These are phyloP conservation scores for Tolypocladium amazonense DNA, from an alignment of 2,329 filamentous ascomycete species.

Conservation along the genomic window DNA sequence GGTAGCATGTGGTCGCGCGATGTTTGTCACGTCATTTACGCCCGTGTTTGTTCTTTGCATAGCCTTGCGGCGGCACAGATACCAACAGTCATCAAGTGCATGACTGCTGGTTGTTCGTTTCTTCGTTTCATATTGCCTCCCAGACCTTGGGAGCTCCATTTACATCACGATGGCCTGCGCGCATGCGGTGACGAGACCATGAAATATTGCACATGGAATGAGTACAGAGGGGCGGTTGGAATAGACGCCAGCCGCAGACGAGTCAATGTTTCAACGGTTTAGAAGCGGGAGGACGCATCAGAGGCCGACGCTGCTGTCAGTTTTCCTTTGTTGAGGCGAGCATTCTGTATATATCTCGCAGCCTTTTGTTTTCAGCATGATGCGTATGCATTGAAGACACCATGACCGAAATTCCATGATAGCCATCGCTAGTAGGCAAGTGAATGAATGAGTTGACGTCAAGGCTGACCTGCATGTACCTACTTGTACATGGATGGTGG, in stretches of 20 bases:
- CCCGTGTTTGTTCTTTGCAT: neutral
- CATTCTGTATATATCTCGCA: neutral
- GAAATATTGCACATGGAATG: neutral
- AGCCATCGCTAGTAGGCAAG: neutral
- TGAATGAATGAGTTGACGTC: neutral
- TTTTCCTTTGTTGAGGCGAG: neutral
- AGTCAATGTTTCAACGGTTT: neutral
- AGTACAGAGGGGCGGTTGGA: neutral
- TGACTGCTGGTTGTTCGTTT: neutral
- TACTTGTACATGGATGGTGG: neutral
- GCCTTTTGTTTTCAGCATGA: neutral
- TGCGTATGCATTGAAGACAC: too few relatives aligned
- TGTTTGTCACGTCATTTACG: neutral
- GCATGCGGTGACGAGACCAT: neutral
- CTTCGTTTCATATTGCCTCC: conserved; percentile 1
- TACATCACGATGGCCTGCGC: neutral
- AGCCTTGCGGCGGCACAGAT: neutral
- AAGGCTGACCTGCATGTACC: neutral
- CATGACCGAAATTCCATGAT: neutral
- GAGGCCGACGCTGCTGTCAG: neutral
- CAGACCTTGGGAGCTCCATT: neutral
- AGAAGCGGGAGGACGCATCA: neutral
- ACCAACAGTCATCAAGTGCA: neutral
- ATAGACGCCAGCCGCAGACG: neutral
- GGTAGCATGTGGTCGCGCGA: conserved; percentile 4